phyloP scores from a whole-genome alignment of 495 filamentous ascomycete species.

The Lasiosphaeria ovina region DNA sequence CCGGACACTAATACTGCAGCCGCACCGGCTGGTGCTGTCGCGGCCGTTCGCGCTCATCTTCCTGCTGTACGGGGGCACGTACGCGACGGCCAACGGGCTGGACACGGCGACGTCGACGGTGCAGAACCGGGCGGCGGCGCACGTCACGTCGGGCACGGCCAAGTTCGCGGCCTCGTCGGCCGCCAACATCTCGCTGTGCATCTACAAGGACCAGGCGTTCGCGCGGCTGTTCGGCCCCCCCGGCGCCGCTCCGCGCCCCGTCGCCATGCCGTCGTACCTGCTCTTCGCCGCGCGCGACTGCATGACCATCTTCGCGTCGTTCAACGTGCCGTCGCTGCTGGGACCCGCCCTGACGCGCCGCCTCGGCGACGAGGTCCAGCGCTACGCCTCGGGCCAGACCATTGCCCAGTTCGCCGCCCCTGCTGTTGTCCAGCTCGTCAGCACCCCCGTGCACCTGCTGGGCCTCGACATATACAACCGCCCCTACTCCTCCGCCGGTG shows the following conservation, averaged over 20 bases:
- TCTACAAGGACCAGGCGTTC: slow-evolving; percentile 90
- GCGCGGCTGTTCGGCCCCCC: slow-evolving; percentile 74
- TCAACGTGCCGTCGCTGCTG: slow-evolving; percentile 82
- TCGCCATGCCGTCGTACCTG: slow-evolving; percentile 62
- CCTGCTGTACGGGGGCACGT: slow-evolving; percentile 85
- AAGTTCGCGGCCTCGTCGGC: slow-evolving; percentile 82
- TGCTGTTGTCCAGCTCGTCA: slow-evolving; percentile 74
- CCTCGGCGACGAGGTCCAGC: slow-evolving; percentile 47
- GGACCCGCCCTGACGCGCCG: slow-evolving; percentile 60
- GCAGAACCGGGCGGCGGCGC: slow-evolving; percentile 50
- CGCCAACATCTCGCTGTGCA: slow-evolving; percentile 87
- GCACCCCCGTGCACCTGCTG: slow-evolving; percentile 83
- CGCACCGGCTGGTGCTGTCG: slow-evolving; percentile 68
- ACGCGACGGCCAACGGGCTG: slow-evolving; percentile 83
- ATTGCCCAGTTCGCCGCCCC: slow-evolving; percentile 80
- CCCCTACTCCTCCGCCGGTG: slow-evolving; percentile 43
- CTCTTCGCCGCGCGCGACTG: slow-evolving; percentile 86
- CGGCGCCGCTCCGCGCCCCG: slow-evolving; percentile 48
- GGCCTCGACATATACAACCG: slow-evolving; percentile 88
- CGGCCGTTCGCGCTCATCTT: slow-evolving; percentile 86
- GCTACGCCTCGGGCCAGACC: slow-evolving; percentile 45
- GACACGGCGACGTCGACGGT: slow-evolving; percentile 76
- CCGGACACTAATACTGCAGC: slow-evolving; percentile 61
- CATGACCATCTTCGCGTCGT: slow-evolving; percentile 88
- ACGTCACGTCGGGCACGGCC: slow-evolving; percentile 65